phyloP scores from a whole-genome alignment of 2,329 filamentous ascomycete genomes.

The Shiraia sp. region DNA sequence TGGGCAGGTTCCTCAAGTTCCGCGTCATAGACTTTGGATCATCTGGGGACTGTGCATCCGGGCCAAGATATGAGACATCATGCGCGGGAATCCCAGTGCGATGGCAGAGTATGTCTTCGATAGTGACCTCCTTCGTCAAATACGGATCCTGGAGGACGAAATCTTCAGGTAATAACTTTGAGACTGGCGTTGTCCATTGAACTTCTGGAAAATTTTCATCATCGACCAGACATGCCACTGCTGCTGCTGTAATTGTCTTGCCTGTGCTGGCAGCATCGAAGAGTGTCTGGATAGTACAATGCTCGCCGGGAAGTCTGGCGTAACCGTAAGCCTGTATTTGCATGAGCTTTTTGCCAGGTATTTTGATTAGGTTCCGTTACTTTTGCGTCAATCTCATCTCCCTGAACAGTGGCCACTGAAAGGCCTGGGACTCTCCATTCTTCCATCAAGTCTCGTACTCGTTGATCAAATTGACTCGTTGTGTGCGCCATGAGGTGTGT shows the following conservation, averaged over 20 bases:
- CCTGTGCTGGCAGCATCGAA: conserved; percentile 62
- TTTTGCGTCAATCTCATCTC: conserved; percentile 47
- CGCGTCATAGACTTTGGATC: conserved; percentile 15
- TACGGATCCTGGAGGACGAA: conserved; percentile 55
- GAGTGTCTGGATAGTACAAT: conserved; percentile 48
- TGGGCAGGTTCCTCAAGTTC: conserved; percentile 49
- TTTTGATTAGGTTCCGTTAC: conserved; percentile 13
- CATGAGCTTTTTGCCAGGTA: neutral
- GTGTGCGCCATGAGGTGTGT: conserved; percentile 2
- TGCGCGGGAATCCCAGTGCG: conserved; percentile 54
- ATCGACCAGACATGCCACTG: conserved; percentile 55
- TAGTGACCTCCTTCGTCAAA: conserved; percentile 54
- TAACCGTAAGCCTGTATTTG: conserved; percentile 36
- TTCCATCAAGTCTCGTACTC: conserved; percentile 37
- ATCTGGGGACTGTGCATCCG: conserved; percentile 11
- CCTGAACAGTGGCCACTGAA: conserved; percentile 54
- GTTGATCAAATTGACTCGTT: conserved; percentile 9
- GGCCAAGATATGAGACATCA: conserved; percentile 15
- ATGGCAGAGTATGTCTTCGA: conserved; percentile 60
- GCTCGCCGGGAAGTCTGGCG: conserved; percentile 36
- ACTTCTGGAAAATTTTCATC: conserved; percentile 43
- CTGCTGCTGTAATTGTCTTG: conserved; percentile 59
- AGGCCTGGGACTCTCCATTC: conserved; percentile 56
- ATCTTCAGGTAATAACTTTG: conserved; percentile 54
- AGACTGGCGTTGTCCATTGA: conserved; percentile 55